These are phyloP conservation scores for Pseudomicrostroma phylloplanum DNA, from an alignment of 1,284 basidiomycete species.

Conservation along the genomic window DNA sequence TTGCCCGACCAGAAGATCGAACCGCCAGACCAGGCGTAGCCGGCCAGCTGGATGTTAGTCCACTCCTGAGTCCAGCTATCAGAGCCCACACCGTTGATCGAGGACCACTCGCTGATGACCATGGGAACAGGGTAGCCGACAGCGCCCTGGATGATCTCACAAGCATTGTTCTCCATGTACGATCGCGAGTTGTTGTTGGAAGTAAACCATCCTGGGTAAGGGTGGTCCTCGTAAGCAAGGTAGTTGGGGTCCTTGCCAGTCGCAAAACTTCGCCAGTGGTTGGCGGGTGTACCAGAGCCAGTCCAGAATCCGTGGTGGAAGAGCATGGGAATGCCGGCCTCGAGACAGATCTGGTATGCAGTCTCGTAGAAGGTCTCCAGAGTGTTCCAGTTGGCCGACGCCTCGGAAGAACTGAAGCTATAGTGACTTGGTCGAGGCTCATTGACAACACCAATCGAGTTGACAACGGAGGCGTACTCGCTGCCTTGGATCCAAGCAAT, in stretches of 20 bases:
- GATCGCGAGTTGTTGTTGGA: slow-evolving; percentile 15
- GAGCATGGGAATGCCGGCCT: slow-evolving; percentile 31
- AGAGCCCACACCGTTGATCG: slow-evolving; percentile 24
- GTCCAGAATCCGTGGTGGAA: slow-evolving; percentile 43
- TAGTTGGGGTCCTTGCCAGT: slow-evolving; percentile 36
- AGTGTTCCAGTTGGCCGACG: slow-evolving; percentile 17
- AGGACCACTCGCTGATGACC: slow-evolving; percentile 39
- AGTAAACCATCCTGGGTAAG: slow-evolving; percentile 45
- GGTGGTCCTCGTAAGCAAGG: slow-evolving; percentile 44
- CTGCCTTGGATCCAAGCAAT: slow-evolving; percentile 32
- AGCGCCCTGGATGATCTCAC: slow-evolving; percentile 24
- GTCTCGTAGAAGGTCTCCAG: slow-evolving; percentile 31
- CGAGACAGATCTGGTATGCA: slow-evolving; percentile 21
- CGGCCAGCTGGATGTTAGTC: slow-evolving; percentile 35
- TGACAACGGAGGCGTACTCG: slow-evolving; percentile 41
- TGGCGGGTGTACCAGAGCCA: slow-evolving; percentile 14
- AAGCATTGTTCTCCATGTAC: slow-evolving; percentile 29
- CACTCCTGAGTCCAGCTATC: slow-evolving; percentile 19
- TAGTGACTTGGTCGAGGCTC: slow-evolving; percentile 33
- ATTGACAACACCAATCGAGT: slow-evolving; percentile 40
- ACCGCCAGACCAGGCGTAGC: slow-evolving; percentile 45
- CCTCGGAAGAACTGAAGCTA: background rate
- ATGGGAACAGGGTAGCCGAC: slow-evolving; percentile 28
- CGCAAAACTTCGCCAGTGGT: slow-evolving; percentile 32
- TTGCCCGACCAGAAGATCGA: slow-evolving; percentile 47